phyloP scores from a whole-genome alignment of 805 yeast species.

The Tetrapisispora pingtungensis region DNA sequence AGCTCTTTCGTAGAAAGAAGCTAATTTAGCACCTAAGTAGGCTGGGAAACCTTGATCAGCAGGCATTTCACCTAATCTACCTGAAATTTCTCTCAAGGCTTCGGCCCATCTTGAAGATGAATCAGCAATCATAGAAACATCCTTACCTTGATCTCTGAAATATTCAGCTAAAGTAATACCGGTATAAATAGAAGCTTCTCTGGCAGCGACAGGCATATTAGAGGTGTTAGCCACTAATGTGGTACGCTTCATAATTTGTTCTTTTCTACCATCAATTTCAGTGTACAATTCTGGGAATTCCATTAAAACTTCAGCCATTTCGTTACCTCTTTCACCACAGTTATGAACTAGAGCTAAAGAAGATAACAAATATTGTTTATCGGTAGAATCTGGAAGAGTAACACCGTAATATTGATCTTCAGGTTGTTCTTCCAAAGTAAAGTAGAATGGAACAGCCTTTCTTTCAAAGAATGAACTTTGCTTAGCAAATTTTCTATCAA shows the following conservation, averaged over 20 bases:
- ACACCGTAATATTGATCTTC: constrained; percentile 34
- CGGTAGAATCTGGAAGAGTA: constrained; percentile 27
- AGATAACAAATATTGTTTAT: constrained; percentile 35
- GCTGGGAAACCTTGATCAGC: constrained; percentile 99
- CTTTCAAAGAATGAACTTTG: constrained; percentile 4
- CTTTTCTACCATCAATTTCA: constrained; percentile 84
- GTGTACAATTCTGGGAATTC: constrained; percentile 97
- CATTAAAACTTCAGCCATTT: constrained; percentile 99
- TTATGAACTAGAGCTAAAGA: constrained; percentile 30
- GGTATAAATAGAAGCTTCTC: constrained; percentile 98
- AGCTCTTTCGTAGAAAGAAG: constrained; percentile 98
- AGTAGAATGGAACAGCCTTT: constrained; percentile 17
- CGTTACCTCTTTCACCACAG: constrained; percentile 94
- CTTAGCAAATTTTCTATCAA: constrained; percentile 9
- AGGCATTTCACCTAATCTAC: constrained; percentile 99
- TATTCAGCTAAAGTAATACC: constrained; percentile 98
- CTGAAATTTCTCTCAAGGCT: constrained; percentile 98
- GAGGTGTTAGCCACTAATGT: constrained; percentile 97
- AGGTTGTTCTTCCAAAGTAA: constrained; percentile 22
- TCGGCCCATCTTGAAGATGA: constrained; percentile 99
- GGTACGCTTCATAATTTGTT: constrained; percentile 99
- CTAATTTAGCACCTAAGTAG: constrained; percentile 95
- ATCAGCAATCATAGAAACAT: constrained; percentile 99
- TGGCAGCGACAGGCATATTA: constrained; percentile 99
- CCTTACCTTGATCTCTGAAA: constrained; percentile 99